Percentiles rank a stretch among this genome's conserved stretches.
Evolutionary conservation across 805 yeast genomes (phyloP).

Genomic region (Komagataella ulmi): DNA sequence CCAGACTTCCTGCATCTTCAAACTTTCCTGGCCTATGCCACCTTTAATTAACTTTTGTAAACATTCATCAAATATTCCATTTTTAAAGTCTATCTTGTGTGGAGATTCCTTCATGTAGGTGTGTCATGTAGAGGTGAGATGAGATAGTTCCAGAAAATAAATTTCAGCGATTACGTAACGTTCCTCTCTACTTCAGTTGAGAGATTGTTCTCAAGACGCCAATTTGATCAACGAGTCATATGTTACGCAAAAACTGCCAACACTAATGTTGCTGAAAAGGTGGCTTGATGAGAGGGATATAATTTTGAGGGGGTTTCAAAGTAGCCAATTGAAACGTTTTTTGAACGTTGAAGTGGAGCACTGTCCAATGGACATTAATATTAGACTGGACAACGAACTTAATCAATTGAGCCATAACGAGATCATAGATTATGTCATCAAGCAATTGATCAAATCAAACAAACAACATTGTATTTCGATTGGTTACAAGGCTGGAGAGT

Average conservation of each 20-base stretch:
- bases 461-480: constrained; percentile 11
- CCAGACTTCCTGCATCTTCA: background rate
- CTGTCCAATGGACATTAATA: constrained; percentile 1
- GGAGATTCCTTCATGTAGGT: background rate
- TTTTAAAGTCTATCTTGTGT: constrained; percentile 25
- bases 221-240: background rate
- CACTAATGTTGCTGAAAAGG: background rate
- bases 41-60: constrained; percentile 22
- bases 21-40: background rate
- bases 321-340: background rate
- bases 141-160: background rate
- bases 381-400: constrained; percentile 1
- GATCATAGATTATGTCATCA: constrained; percentile 12
- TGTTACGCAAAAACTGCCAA: background rate
- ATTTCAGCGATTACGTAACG: background rate
- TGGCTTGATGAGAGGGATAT: background rate
- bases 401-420: background rate
- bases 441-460: constrained; percentile 20
- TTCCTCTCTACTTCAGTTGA: background rate
- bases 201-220: background rate
- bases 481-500: constrained; percentile 28
- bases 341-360: background rate
- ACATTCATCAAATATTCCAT: constrained; percentile 21
- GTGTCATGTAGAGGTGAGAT: background rate
- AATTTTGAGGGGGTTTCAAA: background rate